Conservation (phyloP, 2,329 filamentous ascomycete genomes). For the Mycocentrospora acerina region DNA sequence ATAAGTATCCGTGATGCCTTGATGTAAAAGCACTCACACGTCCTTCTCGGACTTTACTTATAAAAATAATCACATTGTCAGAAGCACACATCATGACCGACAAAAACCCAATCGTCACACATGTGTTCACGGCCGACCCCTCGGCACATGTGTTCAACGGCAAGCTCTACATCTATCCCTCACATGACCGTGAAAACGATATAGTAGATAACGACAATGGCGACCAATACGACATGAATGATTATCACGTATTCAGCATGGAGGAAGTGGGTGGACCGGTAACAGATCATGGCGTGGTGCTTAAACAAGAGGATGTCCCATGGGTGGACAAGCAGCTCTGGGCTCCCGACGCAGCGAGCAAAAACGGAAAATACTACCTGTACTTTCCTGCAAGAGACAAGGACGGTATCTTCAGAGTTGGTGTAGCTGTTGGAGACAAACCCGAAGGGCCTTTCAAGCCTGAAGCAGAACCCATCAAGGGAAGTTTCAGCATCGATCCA, state of each 20-base stretch:
- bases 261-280: constrained; percentile 60
- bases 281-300: constrained; percentile 71
- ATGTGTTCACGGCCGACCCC: constrained; percentile 77
- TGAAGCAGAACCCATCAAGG: constrained; percentile 64
- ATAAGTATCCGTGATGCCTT: constrained; percentile 25
- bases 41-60: constrained; percentile 1
- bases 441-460: constrained; percentile 71
- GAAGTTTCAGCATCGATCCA: constrained; percentile 76
- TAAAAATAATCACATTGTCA: neutral
- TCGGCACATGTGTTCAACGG: constrained; percentile 78
- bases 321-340: constrained; percentile 80
- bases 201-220: constrained; percentile 80
- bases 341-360: constrained; percentile 73
- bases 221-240: constrained; percentile 81
- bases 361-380: constrained; percentile 72
- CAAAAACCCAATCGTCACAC: constrained; percentile 65
- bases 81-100: constrained; percentile 32
- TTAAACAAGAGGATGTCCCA: constrained; percentile 66
- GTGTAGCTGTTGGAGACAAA: constrained; percentile 64
- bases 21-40: constrained; percentile 6
- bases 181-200: constrained; percentile 74
- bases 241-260: constrained; percentile 77
- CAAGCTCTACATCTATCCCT: constrained; percentile 77
- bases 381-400: constrained; percentile 76
- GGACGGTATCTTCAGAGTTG: constrained; percentile 70